Evolutionary conservation across 1,284 basidiomycete genomes (phyloP).

Genomic region (Garcileccinum viscosum): DNA sequence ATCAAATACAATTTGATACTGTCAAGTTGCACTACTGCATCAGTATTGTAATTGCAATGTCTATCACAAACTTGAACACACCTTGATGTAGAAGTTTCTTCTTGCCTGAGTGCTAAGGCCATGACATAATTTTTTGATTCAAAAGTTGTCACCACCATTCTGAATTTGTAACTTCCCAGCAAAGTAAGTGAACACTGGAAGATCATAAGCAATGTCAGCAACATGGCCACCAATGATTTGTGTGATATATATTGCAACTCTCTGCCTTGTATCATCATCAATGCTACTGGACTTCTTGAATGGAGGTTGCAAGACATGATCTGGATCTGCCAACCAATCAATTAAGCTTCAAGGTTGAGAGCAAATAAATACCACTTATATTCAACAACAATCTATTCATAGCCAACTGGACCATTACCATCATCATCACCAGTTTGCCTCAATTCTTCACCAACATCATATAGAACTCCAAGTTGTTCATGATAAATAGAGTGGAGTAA

Average conservation of each 20-base stretch:
- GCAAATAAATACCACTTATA: neutral
- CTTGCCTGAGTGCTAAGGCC: no score
- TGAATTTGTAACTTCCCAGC: neutral
- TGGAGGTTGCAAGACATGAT: conserved; percentile 8
- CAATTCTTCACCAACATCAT: neutral
- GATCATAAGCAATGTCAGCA: neutral
- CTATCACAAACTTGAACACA: no score
- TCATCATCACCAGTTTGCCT: neutral
- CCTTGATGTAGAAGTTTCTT: no score
- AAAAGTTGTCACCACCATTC: conserved; percentile 5
- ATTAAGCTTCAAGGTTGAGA: neutral
- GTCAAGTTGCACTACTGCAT: no score
- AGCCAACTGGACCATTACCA: neutral
- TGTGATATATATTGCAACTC: neutral
- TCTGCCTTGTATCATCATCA: neutral
- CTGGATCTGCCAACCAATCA: neutral
- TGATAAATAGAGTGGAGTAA: neutral
- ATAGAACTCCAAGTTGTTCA: conserved; percentile 4
- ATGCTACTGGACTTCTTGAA: no score
- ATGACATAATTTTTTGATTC: neutral
- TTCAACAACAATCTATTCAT: neutral
- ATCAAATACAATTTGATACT: no score
- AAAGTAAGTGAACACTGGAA: neutral
- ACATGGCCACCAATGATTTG: conserved; percentile 1
- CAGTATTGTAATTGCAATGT: no score